A percentile compares a stretch with the other conserved stretches of the same genome.
Evolutionary conservation across 345 rosid genomes (phyloP).

Genomic region (Camelina neglecta): DNA sequence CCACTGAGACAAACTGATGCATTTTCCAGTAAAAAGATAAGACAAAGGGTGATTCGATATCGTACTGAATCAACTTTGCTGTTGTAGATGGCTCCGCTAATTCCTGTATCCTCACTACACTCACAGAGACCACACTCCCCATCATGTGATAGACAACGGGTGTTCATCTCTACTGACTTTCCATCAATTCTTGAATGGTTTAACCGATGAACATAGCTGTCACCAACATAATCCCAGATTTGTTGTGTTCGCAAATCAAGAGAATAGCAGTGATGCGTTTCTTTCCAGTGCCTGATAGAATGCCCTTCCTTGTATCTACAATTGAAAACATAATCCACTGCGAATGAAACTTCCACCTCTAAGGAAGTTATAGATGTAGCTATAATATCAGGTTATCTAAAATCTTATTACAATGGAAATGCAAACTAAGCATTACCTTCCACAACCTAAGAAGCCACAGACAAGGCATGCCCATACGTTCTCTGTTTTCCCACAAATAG

Average conservation of each 20-base stretch:
- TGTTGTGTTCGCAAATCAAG: slow-evolving; percentile 88
- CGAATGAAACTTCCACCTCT: slow-evolving; percentile 9
- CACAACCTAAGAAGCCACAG: slow-evolving; percentile 94
- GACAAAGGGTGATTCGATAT: slow-evolving; percentile 14
- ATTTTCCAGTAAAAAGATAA: background rate
- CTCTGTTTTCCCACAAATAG: slow-evolving; percentile 76
- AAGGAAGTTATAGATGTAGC: slow-evolving; percentile 2
- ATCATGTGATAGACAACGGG: slow-evolving; percentile 60
- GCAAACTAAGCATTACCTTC: slow-evolving; percentile 62
- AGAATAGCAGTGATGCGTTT: slow-evolving; percentile 87
- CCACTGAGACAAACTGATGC: background rate
- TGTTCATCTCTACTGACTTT: slow-evolving; percentile 64
- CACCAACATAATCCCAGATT: slow-evolving; percentile 99
- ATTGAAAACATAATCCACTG: slow-evolving; percentile 11
- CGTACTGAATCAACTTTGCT: slow-evolving; percentile 95
- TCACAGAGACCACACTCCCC: slow-evolving; percentile 71
- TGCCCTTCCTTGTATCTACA: slow-evolving; percentile 94
- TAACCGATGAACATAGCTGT: slow-evolving; percentile 86
- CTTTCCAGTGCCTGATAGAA: slow-evolving; percentile 89
- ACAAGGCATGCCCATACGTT: slow-evolving; percentile 91
- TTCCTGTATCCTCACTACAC: slow-evolving; percentile 79
- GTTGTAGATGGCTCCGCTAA: slow-evolving; percentile 71
- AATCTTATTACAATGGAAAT: background rate
- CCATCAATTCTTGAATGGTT: slow-evolving; percentile 92
- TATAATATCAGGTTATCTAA: slow-evolving; percentile 12